These are phyloP conservation scores for Phaeodactylum tricornutum DNA, from an alignment of 108 stramenopile genomes.

Conservation along the genomic window DNA sequence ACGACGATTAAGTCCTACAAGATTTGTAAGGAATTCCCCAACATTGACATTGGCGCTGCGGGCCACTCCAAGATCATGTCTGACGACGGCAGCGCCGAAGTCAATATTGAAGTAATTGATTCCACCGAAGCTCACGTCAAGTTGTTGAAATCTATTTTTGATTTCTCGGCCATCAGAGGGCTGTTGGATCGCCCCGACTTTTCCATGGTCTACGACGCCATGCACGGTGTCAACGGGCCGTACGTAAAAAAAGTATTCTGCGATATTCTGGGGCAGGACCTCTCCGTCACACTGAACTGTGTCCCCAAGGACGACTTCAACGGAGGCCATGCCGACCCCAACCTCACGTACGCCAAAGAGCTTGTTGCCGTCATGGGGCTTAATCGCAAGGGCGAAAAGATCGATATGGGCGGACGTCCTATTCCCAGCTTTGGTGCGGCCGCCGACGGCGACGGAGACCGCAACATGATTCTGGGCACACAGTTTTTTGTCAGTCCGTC, in stretches of 20 bases:
- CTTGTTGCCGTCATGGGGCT: slow-evolving; percentile 91
- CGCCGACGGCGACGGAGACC: slow-evolving; percentile 98
- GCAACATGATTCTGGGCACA: slow-evolving; percentile 99
- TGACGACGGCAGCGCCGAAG: slow-evolving; percentile 68
- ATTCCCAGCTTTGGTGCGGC: slow-evolving; percentile 97
- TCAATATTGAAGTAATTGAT: slow-evolving; percentile 87
- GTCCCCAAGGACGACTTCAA: slow-evolving; percentile 94
- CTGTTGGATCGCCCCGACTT: slow-evolving; percentile 92
- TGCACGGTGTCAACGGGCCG: slow-evolving; percentile 98
- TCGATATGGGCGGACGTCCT: slow-evolving; percentile 48
- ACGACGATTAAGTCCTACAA: slow-evolving; percentile 82
- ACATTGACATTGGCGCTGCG: slow-evolving; percentile 66
- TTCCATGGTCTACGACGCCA: slow-evolving; percentile 94
- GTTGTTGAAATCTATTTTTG: slow-evolving; percentile 94
- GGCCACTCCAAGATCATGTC: slow-evolving; percentile 63
- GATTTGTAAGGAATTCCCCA: slow-evolving; percentile 88
- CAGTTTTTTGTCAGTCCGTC: slow-evolving; percentile 99
- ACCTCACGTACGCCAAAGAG: slow-evolving; percentile 99
- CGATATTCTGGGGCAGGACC: slow-evolving; percentile 86
- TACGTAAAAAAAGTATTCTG: slow-evolving; percentile 92
- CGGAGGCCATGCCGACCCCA: slow-evolving; percentile 99
- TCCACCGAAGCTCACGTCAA: slow-evolving; percentile 77
- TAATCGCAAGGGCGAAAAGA: slow-evolving; percentile 69
- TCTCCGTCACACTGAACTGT: slow-evolving; percentile 73
- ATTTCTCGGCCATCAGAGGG: slow-evolving; percentile 89